A percentile compares a stretch with the other conserved stretches of the same genome.
phyloP scores from a whole-genome alignment of 441 rosid species.

The Breynia disticha region DNA sequence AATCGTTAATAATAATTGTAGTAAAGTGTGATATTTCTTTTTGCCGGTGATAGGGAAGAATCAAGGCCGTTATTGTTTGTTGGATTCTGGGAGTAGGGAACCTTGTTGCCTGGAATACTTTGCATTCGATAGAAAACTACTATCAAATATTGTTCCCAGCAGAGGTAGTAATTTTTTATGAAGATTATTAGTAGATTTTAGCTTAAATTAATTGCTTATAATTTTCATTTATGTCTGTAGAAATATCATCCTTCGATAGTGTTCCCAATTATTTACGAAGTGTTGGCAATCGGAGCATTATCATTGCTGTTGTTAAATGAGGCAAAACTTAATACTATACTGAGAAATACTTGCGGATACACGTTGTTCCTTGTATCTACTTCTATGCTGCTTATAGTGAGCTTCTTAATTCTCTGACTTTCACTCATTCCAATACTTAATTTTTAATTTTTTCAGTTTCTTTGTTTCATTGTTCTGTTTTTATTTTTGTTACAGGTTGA shows the following conservation, averaged over 20 bases:
- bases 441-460: background rate
- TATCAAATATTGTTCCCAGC: conserved; percentile 52
- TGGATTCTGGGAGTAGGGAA: conserved; percentile 72
- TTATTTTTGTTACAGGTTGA: conserved; percentile 32
- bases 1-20: too few relatives aligned
- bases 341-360: conserved; percentile 49
- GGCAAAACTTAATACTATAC: conserved; percentile 41
- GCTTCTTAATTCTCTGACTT: conserved; percentile 5
- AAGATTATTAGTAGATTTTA: too few relatives aligned
- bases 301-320: conserved; percentile 45
- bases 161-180: background rate
- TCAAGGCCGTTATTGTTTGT: conserved; percentile 40
- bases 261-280: conserved; percentile 66
- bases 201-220: background rate
- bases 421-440: background rate
- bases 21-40: too few relatives aligned
- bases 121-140: conserved; percentile 70
- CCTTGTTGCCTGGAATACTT: conserved; percentile 68
- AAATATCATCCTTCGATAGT: conserved; percentile 76
- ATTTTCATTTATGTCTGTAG: conserved; percentile 21
- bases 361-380: conserved; percentile 42
- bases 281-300: conserved; percentile 51
- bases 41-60: conserved; percentile 41
- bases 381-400: conserved; percentile 54
- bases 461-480: too few relatives aligned